Percentiles rank a stretch among this genome's conserved stretches.
These are phyloP conservation scores for Nakaseomyces nivariensis DNA, from an alignment of 1,139 yeast genomes.

Conservation along the genomic window DNA sequence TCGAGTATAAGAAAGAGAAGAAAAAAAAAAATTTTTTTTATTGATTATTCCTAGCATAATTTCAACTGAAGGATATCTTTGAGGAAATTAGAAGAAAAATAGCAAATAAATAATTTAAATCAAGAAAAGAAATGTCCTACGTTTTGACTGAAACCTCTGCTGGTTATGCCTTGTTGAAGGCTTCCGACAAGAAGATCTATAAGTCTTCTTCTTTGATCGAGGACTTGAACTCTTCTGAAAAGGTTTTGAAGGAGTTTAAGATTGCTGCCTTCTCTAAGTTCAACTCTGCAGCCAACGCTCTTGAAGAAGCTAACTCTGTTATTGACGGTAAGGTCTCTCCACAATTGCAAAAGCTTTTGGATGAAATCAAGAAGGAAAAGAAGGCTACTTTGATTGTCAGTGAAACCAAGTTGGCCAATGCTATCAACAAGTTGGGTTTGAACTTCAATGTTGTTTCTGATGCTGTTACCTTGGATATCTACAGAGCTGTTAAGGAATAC, in stretches of 20 bases:
- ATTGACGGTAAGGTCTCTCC: constrained; percentile 91
- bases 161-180: constrained; percentile 94
- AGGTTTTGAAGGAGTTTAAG: constrained; percentile 71
- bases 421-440: constrained; percentile 88
- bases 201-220: constrained; percentile 66
- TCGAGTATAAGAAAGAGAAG: too few species aligned
- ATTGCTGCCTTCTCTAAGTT: constrained; percentile 93
- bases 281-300: constrained; percentile 87
- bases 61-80: background rate
- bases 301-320: constrained; percentile 87
- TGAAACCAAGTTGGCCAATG: constrained; percentile 90
- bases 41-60: too few species aligned
- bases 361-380: constrained; percentile 78
- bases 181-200: constrained; percentile 94
- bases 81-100: background rate
- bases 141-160: constrained; percentile 97
- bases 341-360: constrained; percentile 65
- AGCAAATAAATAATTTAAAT: background rate
- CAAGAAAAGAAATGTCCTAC: constrained; percentile 57
- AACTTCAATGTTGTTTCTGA: constrained; percentile 86
- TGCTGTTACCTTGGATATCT: constrained; percentile 87
- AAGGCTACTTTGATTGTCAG: constrained; percentile 86
- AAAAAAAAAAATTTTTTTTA: too few species aligned
- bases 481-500: constrained; percentile 90
- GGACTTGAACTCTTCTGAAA: constrained; percentile 75